Conservation (phyloP, 1,139 yeast species). For the Taphrina communis region DNA sequence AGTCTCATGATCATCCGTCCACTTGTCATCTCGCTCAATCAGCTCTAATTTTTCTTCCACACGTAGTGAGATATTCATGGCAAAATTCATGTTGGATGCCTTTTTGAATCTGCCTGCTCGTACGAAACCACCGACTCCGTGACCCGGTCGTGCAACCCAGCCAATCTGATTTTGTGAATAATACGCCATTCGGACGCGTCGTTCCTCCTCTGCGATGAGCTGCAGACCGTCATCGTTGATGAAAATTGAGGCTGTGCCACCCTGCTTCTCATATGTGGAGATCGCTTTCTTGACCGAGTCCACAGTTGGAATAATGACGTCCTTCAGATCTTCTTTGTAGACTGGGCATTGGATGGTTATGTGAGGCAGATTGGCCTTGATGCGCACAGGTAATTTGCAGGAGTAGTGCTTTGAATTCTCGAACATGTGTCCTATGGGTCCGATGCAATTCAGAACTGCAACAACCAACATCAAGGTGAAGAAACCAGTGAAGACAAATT, state of each 20-base stretch:
- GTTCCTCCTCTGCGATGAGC: conserved; percentile 43
- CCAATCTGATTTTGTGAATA: conserved; percentile 44
- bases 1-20: conserved; percentile 41
- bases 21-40: conserved; percentile 42
- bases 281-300: conserved; percentile 44
- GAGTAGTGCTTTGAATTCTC: conserved; percentile 42
- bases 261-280: conserved; percentile 46
- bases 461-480: conserved; percentile 41
- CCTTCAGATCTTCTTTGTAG: conserved; percentile 43
- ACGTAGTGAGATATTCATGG: conserved; percentile 43
- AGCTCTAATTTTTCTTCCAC: conserved; percentile 44
- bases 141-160: conserved; percentile 45
- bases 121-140: conserved; percentile 43
- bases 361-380: conserved; percentile 42
- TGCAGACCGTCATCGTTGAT: conserved; percentile 46
- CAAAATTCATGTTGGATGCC: conserved; percentile 41
- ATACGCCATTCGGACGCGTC: conserved; percentile 41
- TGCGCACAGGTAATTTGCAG: conserved; percentile 40
- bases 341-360: conserved; percentile 45
- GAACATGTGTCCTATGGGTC: conserved; percentile 43
- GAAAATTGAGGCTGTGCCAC: conserved; percentile 45
- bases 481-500: conserved; percentile 39
- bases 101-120: conserved; percentile 41
- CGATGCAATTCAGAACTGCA: conserved; percentile 40
- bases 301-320: conserved; percentile 46